These are phyloP conservation scores for Kewa caespitosa DNA, from an alignment of 179 eudicot species.

Conservation along the genomic window DNA sequence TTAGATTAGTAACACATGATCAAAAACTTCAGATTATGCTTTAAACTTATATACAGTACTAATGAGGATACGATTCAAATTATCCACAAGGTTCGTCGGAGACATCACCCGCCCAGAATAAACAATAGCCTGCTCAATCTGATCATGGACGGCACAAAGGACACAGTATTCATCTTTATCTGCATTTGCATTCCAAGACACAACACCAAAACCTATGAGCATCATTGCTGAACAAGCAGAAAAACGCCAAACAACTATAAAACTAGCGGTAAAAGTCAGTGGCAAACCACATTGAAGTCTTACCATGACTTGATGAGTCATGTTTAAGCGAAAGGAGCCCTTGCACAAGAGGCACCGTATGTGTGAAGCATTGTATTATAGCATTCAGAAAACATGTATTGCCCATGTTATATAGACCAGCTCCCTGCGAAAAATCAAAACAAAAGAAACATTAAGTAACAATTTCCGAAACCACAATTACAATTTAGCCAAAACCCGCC, in stretches of 20 bases:
- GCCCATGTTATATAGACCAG: constrained; percentile 75
- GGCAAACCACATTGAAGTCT: constrained; percentile 15
- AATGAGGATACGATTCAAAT: constrained; percentile 67
- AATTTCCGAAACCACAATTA: background rate
- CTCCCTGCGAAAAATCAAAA: constrained; percentile 52
- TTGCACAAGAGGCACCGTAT: constrained; percentile 72
- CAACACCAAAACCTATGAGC: background rate
- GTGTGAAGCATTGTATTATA: constrained; percentile 77
- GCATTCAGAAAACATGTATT: constrained; percentile 91
- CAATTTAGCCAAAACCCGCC: background rate
- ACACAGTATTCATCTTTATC: constrained; percentile 55
- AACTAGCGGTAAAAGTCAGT: background rate
- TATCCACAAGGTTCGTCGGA: constrained; percentile 62
- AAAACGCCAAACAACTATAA: background rate
- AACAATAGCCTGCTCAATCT: constrained; percentile 44
- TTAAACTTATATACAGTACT: background rate
- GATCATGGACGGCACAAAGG: constrained; percentile 57
- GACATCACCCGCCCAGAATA: constrained; percentile 34
- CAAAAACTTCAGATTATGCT: background rate
- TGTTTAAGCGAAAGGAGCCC: constrained; percentile 49
- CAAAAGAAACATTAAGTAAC: background rate
- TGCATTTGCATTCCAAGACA: constrained; percentile 34
- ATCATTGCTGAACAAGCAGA: background rate
- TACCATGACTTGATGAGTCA: constrained; percentile 43
- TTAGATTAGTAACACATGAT: background rate